These are phyloP conservation scores for Coemansia sp. DNA, from an alignment of 192 early-diverging fungal genomes.

Conservation along the genomic window DNA sequence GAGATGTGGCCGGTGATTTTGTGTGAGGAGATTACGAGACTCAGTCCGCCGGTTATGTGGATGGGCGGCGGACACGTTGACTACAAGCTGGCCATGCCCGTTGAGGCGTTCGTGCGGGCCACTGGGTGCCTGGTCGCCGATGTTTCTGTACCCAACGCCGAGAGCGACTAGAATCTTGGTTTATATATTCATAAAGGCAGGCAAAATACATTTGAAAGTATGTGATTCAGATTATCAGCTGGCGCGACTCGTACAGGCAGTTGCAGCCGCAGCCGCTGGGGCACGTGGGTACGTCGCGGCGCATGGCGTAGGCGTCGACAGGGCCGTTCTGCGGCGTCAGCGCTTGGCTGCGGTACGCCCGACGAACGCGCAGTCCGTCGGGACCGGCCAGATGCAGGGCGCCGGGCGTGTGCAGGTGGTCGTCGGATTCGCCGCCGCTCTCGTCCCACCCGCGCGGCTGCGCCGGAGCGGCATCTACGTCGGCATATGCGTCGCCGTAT, in stretches of 20 bases:
- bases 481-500: neutral
- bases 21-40: conserved; percentile 56
- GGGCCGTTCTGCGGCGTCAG: neutral
- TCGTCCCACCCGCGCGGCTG: conserved; percentile 12
- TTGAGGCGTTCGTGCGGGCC: conserved; percentile 57
- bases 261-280: conserved; percentile 47
- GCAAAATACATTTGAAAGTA: too few relatives aligned
- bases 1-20: conserved; percentile 63
- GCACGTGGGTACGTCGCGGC: conserved; percentile 36
- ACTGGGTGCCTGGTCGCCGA: conserved; percentile 27
- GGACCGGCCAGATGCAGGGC: neutral
- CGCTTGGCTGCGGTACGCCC: neutral
- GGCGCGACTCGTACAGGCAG: conserved; percentile 33
- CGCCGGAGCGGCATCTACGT: neutral
- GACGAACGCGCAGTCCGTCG: neutral
- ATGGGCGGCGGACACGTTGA: conserved; percentile 83
- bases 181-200: too few relatives aligned
- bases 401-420: conserved; percentile 14
- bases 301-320: conserved; percentile 8
- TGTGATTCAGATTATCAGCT: conserved; percentile 21
- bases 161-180: neutral
- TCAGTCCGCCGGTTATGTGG: conserved; percentile 68
- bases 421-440: conserved; percentile 29
- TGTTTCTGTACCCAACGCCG: conserved; percentile 13
- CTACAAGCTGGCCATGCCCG: conserved; percentile 76